Conservation (phyloP, 768 basidiomycete genomes). For the Boletus barrowsii region DNA sequence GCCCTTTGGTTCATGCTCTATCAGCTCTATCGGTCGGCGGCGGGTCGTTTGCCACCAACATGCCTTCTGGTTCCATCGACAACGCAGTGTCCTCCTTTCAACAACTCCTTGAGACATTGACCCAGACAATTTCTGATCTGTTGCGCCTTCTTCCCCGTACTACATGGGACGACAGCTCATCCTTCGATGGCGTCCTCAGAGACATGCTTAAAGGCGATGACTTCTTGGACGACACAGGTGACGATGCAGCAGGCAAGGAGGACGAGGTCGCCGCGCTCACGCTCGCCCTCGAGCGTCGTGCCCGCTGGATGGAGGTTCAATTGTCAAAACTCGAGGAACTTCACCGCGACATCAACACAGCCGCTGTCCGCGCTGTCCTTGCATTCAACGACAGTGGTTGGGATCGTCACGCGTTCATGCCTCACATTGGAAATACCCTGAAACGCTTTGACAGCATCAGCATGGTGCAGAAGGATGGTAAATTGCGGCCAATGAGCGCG, state of each 20-base stretch:
- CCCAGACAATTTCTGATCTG: constrained; percentile 85
- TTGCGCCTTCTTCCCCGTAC: constrained; percentile 82
- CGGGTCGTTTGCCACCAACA: constrained; percentile 72
- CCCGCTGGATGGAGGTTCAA: constrained; percentile 91
- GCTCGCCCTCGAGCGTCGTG: constrained; percentile 81
- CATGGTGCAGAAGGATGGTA: constrained; percentile 43
- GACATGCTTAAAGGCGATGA: constrained; percentile 91
- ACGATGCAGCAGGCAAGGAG: constrained; percentile 62
- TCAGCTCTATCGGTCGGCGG: constrained; percentile 85
- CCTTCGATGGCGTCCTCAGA: constrained; percentile 79
- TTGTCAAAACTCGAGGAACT: constrained; percentile 84
- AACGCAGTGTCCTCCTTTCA: constrained; percentile 89
- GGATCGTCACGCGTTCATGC: constrained; percentile 68
- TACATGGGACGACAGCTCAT: constrained; percentile 88
- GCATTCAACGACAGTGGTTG: constrained; percentile 84
- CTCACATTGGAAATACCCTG: constrained; percentile 66
- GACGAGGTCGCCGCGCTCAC: constrained; percentile 86
- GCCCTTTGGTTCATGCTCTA: constrained; percentile 79
- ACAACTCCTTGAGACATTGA: constrained; percentile 82
- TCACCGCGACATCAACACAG: constrained; percentile 87
- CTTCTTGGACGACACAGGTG: constrained; percentile 72
- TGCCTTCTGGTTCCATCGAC: constrained; percentile 87
- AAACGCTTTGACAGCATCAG: constrained; percentile 68
- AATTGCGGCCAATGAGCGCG: constrained; percentile 51
- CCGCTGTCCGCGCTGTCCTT: constrained; percentile 77